phyloP scores from a whole-genome alignment of 176 grass and related monocot species.

The Zea luxurians region DNA sequence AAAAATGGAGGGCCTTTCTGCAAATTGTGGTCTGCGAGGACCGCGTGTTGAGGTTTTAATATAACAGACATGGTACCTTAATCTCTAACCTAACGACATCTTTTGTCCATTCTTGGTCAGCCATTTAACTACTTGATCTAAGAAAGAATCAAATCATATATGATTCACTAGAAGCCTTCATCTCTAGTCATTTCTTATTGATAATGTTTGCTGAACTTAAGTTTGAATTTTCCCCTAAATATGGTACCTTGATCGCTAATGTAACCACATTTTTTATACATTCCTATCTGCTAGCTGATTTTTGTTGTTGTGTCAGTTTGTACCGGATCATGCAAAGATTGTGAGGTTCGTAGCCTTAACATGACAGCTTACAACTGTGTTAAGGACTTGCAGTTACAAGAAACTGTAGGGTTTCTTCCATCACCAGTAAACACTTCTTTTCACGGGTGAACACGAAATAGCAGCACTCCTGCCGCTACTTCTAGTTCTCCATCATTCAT shows the following conservation, averaged over 20 bases:
- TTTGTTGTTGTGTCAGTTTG: slow-evolving; percentile 41
- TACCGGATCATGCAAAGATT: slow-evolving; percentile 44
- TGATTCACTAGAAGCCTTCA: background rate
- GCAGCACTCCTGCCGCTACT: background rate
- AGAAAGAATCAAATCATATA: background rate
- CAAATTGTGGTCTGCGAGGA: no score
- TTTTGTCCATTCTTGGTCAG: background rate
- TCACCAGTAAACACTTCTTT: background rate
- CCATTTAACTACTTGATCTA: slow-evolving; percentile 1
- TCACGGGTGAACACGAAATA: no score
- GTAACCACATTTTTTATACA: background rate
- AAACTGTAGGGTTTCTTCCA: background rate
- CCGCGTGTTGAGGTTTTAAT: no score
- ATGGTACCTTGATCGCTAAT: background rate
- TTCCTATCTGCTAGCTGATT: slow-evolving; percentile 27
- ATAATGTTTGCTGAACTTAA: background rate
- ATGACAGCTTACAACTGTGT: slow-evolving; percentile 9
- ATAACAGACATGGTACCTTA: no score
- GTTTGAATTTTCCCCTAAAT: slow-evolving; percentile 5
- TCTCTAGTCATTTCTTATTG: background rate
- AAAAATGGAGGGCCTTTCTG: no score
- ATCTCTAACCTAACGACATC: background rate
- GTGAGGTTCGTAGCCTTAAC: slow-evolving; percentile 8
- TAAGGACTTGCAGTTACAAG: slow-evolving; percentile 1
- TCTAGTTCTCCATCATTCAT: slow-evolving; percentile 11